Base-by-base conservation (phyloP, 306 rosid species). In the Argentina anserina region DNA sequence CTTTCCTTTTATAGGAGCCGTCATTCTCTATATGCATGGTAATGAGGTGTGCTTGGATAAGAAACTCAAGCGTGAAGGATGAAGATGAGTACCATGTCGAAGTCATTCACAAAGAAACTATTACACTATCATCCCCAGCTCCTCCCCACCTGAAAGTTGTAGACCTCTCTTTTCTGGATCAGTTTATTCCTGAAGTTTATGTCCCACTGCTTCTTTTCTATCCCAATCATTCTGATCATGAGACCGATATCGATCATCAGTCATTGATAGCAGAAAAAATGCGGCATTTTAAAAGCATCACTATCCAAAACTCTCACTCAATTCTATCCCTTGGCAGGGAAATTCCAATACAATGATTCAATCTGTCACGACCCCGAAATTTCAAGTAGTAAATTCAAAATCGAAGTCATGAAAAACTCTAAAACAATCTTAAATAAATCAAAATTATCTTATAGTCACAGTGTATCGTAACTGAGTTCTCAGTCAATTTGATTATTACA, bases 281-380 rank as follows among this genome's bases (percentile, higher is more conserved):
- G 55, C 55, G 36, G 5, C 37, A 60, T 62, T 21, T 81, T 90
- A 0, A 88, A 83, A 71, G 41, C 68, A 41, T 86, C 93, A 3
- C 25, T 88, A 31, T 79, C 91, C 2, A 31, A 86, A 39, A 67
- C 86, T 56, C 73, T 90, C 28, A 69, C 84, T 46, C 74, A n/a
- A 0, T 79, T 84, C 67, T 86, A 81, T 73, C 90, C 90, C 0
- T 67, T 88, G 0, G 87, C 91, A 11, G 91, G 97, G 12, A 74
- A 56, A 18, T 39, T 81, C 29, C 69, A 62, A 79, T 80, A 80
- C 21, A 81, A 82, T 13, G 3, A 41, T 0, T 58, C 65, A 65
- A 76, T 86, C n/a, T n/a, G n/a, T n/a, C n/a, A n/a, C n/a, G n/a
- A n/a, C n/a, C n/a, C n/a, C n/a, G n/a, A n/a, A n/a, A n/a, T n/a